Percentiles rank a stretch among this genome's conserved stretches.
Conservation (phyloP, 495 filamentous ascomycete species). For the Neurospora sp. region DNA sequence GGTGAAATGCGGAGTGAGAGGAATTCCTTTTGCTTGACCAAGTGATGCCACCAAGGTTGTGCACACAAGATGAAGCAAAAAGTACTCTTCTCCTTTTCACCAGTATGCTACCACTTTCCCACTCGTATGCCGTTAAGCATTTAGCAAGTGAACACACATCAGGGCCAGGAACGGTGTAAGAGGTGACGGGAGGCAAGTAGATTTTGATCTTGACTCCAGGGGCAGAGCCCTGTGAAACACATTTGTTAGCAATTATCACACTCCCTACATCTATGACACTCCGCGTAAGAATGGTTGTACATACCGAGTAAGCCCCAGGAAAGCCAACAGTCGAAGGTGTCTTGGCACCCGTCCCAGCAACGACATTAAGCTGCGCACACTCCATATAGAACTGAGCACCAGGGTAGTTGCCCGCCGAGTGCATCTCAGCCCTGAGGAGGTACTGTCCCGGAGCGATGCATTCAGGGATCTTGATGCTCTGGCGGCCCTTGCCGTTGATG, state of each 20-base stretch:
- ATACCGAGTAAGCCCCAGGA: slow-evolving; percentile 31
- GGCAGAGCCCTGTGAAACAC: slow-evolving; percentile 16
- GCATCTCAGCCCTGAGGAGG: slow-evolving; percentile 44
- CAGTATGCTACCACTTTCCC: not conserved
- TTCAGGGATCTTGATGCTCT: slow-evolving; percentile 32
- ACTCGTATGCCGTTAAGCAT: not conserved
- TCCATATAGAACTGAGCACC: slow-evolving; percentile 47
- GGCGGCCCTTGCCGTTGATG: slow-evolving; percentile 37
- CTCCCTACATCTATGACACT: not conserved
- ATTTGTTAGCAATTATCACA: not conserved
- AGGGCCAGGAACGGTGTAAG: slow-evolving; percentile 31
- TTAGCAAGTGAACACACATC: slow-evolving; percentile 22
- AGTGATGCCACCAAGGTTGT: not conserved
- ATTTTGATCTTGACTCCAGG: slow-evolving; percentile 39
- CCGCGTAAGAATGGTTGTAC: not conserved
- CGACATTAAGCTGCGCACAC: slow-evolving; percentile 39
- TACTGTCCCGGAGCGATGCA: slow-evolving; percentile 39
- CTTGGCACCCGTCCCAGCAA: slow-evolving; percentile 23
- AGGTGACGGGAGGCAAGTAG: slow-evolving; percentile 30
- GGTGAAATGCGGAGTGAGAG: not conserved
- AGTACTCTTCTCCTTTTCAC: not conserved
- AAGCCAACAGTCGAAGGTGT: slow-evolving; percentile 27
- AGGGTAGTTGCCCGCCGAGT: slow-evolving; percentile 29
- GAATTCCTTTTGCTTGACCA: not conserved
- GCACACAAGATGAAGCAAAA: not conserved